These are phyloP conservation scores for Penicillium occitanis DNA, from an alignment of 2,329 filamentous ascomycete species.

Conservation along the genomic window DNA sequence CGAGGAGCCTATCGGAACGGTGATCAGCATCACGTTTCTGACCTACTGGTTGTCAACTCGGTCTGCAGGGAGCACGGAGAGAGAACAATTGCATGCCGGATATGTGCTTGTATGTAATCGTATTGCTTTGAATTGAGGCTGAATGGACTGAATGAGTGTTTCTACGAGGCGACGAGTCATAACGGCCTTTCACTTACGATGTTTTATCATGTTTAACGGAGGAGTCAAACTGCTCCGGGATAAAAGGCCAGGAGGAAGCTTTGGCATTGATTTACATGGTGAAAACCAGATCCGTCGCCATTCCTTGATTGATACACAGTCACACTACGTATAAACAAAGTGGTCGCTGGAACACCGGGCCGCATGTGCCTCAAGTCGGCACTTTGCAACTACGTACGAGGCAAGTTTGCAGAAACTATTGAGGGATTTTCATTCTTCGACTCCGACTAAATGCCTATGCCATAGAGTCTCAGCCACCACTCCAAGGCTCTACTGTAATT, in stretches of 20 bases:
- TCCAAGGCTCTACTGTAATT: not conserved
- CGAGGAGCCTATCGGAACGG: slow-evolving; percentile 12
- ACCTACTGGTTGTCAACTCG: not conserved
- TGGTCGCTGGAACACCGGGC: not conserved
- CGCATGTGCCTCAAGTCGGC: not conserved
- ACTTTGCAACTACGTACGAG: not conserved
- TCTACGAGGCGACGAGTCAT: not conserved
- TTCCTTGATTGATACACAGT: not conserved
- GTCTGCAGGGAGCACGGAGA: not conserved
- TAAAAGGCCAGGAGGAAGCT: not conserved
- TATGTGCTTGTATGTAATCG: slow-evolving; percentile 35
- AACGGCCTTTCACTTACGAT: not conserved
- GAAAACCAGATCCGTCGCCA: not conserved
- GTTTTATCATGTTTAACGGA: not conserved
- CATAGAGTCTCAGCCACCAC: not conserved
- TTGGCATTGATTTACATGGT: not conserved
- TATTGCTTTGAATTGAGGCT: slow-evolving; percentile 31
- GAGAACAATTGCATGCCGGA: not conserved
- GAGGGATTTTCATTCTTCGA: not conserved
- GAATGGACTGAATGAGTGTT: not conserved
- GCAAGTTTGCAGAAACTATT: not conserved
- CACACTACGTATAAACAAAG: not conserved
- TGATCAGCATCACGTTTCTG: slow-evolving; percentile 14
- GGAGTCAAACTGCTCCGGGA: not conserved
- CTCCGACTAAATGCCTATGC: not conserved